Evolutionary conservation across 768 basidiomycete genomes (phyloP), one percentile per base, ranked within the genome.

Genomic region (Amanita phalloides): DNA sequence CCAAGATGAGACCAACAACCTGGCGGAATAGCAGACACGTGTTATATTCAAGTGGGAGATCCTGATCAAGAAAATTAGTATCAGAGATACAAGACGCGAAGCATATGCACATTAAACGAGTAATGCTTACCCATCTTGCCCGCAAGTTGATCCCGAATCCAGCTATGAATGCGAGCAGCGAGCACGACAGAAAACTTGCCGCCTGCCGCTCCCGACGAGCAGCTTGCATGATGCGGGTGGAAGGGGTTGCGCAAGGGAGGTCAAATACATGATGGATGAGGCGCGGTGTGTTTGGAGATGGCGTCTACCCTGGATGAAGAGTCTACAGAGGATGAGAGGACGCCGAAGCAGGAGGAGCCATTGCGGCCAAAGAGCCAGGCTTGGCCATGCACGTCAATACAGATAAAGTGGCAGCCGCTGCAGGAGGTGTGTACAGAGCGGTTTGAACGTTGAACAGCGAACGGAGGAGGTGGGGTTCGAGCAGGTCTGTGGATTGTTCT

Each of bases 91-190:
- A 47, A 53, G 35, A 49, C 42, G 33, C 14, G 45, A 42, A 23
- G n/a, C n/a, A 48, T 37, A 14, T 23, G 20, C 38, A 77, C 90
- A 60, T 96, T 88, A 63, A 95, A 95, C 4, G 85, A 85, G 64
- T 96, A 98, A 57, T 90, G 90, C 56, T 82, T 81, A 38, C 92
- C 93, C 90, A 97, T 93, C 73, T 96, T 97, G 17, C 84, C 90
- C 14, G 73, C 81, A 2, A 97, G 75, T 60, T 98, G 92, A 45
- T 75, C 75, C 55, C 83, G 76, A 61, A 96, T 90, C 96, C 96
- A 99, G 38, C 72, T 60, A 53, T 87, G 75, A 53, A 88, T 70
- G 5, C 58, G 65, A 0, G 91, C n/a, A n/a, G n/a, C n/a, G n/a
- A n/a, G n/a, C n/a, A n/a, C n/a, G n/a, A n/a, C n/a, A n/a, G n/a